Percentiles rank a stretch among this genome's conserved stretches.
Evolutionary conservation across 345 rosid species (phyloP).

Genomic region (Lumnitzera racemosa): DNA sequence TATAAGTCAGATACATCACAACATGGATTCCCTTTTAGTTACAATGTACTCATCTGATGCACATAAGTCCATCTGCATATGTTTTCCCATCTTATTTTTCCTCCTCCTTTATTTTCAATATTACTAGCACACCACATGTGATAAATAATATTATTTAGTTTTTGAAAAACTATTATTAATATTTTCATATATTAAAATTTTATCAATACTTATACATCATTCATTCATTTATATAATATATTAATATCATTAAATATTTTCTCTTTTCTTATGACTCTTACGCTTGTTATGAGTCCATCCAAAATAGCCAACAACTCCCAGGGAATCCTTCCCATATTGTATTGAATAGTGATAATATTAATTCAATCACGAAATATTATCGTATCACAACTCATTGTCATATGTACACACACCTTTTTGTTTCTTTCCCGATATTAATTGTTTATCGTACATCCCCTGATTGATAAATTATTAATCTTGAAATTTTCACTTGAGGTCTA

Average conservation of each 20-base stretch:
- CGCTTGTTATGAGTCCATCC: constrained; percentile 40
- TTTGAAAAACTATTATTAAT: too few species aligned
- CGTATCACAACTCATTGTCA: constrained; percentile 26
- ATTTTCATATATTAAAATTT: too few species aligned
- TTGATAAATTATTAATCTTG: not conserved
- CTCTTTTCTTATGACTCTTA: constrained; percentile 3
- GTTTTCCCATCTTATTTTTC: constrained; percentile 33
- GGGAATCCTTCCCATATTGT: constrained; percentile 52
- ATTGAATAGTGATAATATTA: constrained; percentile 16
- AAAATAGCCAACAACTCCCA: constrained; percentile 48
- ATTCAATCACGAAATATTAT: constrained; percentile 40
- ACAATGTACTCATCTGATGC: constrained; percentile 15
- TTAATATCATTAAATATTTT: not conserved
- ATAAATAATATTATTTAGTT: too few species aligned
- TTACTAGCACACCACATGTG: too few species aligned
- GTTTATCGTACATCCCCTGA: constrained; percentile 15
- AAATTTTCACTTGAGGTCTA: not conserved
- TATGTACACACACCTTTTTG: constrained; percentile 32
- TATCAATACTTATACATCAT: too few species aligned
- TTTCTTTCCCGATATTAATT: constrained; percentile 24
- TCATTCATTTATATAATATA: too few species aligned
- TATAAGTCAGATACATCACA: constrained; percentile 53
- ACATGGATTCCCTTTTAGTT: constrained; percentile 64
- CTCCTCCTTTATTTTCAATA: too few species aligned
- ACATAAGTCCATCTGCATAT: constrained; percentile 36